Evolutionary conservation across 225 moss, liverwort and hornwort genomes (phyloP), one percentile per base, ranked within the genome.

Genomic region (Bryum argenteum): DNA sequence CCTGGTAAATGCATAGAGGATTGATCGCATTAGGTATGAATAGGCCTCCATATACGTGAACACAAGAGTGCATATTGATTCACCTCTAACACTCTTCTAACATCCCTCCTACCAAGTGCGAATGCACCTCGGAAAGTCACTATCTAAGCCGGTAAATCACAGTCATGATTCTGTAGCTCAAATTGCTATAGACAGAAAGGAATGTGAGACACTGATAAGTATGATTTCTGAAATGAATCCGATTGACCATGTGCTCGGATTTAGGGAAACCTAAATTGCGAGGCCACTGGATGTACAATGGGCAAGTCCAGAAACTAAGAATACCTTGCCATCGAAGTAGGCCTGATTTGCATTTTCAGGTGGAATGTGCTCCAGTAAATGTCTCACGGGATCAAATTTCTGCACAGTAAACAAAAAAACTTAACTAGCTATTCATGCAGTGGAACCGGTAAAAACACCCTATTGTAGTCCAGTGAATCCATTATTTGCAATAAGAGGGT

Each of bases 241-340:
- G 63, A 15, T 47, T 28, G 22, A 23, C 42, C 28, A 79, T 41
- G 13, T 12, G 15, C 12, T 13, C 26, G 26, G 26, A 26, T 26
- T 26, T 4, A 26, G 26, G 4, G 26, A 26, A 26, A 4, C 26
- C 26, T 26, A 26, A 2, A 26, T 26, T 26, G 26, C 26, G 2
- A 26, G 4, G 26, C 26, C 4, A 2, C 4, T 26, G 54, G 19
- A 66, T 60, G 28, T 13, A 54, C 44, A 10, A 18, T 51, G 68
- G 38, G 23, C 40, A 58, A 21, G 42, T 55, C 54, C 42, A 23
- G n/a, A 22, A 72, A 26, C 38, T 41, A 63, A 60, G 42, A 10
- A 52, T 90, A 94, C 94, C 91, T 94, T 87, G 63, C 59, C 75
- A 70, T 98, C 97, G 75, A 98, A 98, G 75, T 88, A 98, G 16